Evolutionary conservation across 805 yeast genomes (phyloP), one percentile per base, ranked within the genome.

Genomic region (Ogataea corticis): DNA sequence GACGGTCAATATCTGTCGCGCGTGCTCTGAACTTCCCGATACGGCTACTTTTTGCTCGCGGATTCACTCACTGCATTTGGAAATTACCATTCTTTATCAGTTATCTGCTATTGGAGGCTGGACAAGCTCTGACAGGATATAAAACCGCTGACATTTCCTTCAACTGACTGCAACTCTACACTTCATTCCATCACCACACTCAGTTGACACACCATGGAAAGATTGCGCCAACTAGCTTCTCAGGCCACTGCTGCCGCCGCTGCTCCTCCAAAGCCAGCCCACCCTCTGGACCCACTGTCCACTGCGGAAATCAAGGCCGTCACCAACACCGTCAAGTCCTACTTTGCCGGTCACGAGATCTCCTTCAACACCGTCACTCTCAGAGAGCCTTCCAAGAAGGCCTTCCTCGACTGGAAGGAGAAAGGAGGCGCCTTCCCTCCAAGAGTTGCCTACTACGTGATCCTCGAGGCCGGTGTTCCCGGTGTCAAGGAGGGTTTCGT

Each of bases 401-500:
- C 77, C 6, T 84, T 71, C 68, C 73, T 81, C 51, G 75, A 71
- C 38, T 85, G 90, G 90, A 80, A 76, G 55, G 86, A 82, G 53
- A 62, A 72, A 39, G 69, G 67, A 45, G 84, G 83, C 18, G 72
- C 82, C n/a, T 46, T 71, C 17, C 91, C 91, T 19, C 83, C 83
- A 46, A 74, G 92, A 65, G 68, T 82, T 57, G 87, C 85, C 15
- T 82, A 79, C 62, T 82, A 74, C 50, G 86, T 85, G 41, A 72
- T 81, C 41, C 71, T 84, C 38, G 83, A 77, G 61, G 56, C 70
- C 27, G 87, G 80, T 38, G 73, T 70, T 45, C 66, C 74, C 41
- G 90, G 88, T 56, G 74, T 85, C 48, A 79, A 78, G 56, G 92
- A 86, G 62, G 91, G 90, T 65, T 69, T 79, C 35, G 84, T 83